phyloP scores from a whole-genome alignment of 2,329 filamentous ascomycete genomes.

The Xylariaceae sp. region DNA sequence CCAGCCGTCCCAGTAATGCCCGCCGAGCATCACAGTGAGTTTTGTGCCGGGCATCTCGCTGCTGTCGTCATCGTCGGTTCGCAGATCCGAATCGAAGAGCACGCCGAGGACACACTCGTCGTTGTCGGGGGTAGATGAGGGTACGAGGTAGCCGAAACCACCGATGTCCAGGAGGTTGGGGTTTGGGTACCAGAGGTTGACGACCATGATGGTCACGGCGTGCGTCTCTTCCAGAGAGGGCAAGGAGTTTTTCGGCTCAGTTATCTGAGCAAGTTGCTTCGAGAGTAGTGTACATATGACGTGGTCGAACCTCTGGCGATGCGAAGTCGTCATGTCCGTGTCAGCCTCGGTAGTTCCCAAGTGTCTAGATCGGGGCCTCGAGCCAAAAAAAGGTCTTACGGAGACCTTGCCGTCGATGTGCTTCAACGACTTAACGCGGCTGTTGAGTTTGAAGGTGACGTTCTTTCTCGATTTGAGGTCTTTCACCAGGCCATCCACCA shows the following conservation, averaged over 20 bases:
- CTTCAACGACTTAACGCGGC: conserved; percentile 47
- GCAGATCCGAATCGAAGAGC: conserved; percentile 77
- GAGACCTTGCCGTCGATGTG: conserved; percentile 37
- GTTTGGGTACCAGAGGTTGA: conserved; percentile 79
- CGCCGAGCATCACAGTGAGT: conserved; percentile 90
- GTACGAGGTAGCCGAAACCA: conserved; percentile 92
- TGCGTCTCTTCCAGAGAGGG: conserved; percentile 51
- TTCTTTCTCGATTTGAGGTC: conserved; percentile 52
- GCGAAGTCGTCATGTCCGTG: conserved; percentile 30
- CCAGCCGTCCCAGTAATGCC: conserved; percentile 80
- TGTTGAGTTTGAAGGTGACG: conserved; percentile 52
- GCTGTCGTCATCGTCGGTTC: conserved; percentile 21
- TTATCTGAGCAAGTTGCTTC: conserved; percentile 40
- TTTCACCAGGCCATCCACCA: conserved; percentile 52
- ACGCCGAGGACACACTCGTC: conserved; percentile 83
- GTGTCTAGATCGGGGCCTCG: background rate
- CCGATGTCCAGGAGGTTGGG: conserved; percentile 56
- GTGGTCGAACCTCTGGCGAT: conserved; percentile 44
- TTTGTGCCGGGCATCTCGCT: conserved; percentile 61
- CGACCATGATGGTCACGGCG: conserved; percentile 80
- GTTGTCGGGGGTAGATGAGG: conserved; percentile 70
- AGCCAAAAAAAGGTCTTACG: conserved; percentile 36
- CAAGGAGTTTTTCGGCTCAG: conserved; percentile 36
- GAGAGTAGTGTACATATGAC: conserved; percentile 62
- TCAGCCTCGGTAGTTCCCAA: background rate